Conservation (phyloP, 345 rosid genomes). For the Arabis alpina region DNA sequence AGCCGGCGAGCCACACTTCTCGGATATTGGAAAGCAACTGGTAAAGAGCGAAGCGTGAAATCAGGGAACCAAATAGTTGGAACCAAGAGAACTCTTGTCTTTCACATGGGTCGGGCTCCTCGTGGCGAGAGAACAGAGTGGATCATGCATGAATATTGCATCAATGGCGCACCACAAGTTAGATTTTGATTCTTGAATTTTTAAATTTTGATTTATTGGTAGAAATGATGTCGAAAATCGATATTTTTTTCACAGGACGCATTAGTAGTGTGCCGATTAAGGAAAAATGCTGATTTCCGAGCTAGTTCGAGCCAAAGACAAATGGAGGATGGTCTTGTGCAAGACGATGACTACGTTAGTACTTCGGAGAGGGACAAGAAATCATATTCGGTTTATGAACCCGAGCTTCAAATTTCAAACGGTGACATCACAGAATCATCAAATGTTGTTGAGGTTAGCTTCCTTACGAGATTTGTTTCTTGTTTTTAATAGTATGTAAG, state of each 20-base stretch:
- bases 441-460: conserved; percentile 51
- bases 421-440: conserved; percentile 56
- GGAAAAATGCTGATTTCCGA: conserved; percentile 63
- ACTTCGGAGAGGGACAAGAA: conserved; percentile 46
- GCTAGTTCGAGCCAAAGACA: conserved; percentile 40
- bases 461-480: background rate
- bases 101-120: conserved; percentile 90
- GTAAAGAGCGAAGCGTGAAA: conserved; percentile 80
- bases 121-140: conserved; percentile 92
- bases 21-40: conserved; percentile 97
- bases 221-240: conserved; percentile 2
- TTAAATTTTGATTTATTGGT: background rate
- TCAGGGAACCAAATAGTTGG: conserved; percentile 64
- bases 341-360: conserved; percentile 41
- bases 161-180: conserved; percentile 69
- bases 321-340: conserved; percentile 35
- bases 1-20: conserved; percentile 75
- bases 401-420: conserved; percentile 47
- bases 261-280: conserved; percentile 82
- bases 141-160: conserved; percentile 91
- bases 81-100: conserved; percentile 88
- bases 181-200: background rate
- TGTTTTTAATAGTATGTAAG: background rate
- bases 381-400: conserved; percentile 51
- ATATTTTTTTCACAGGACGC: conserved; percentile 55